Evolutionary conservation across 2,329 filamentous ascomycete genomes (phyloP), one percentile per base, ranked within the genome.

Genomic region (Talaromyces sp.): DNA sequence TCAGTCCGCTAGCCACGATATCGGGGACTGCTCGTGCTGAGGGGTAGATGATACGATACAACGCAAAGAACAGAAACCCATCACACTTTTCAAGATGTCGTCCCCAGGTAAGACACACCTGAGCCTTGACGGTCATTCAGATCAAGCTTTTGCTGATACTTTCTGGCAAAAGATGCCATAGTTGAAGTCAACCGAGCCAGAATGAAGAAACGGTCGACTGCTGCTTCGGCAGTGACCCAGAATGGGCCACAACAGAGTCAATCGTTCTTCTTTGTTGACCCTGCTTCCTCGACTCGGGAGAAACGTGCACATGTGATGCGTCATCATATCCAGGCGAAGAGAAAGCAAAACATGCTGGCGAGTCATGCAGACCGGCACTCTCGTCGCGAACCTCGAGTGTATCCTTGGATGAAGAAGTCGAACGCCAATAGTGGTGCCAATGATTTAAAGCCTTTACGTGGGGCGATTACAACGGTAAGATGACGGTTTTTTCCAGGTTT

Each of bases 261-360:
- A 68, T 67, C 71, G 6, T 80, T 79, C 63, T 79, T 78, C 66
- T 80, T 80, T 68, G 78, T 80, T 56, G 74, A 80, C 60, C 73
- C 72, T 8, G 74, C 72, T 61, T 78, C 78, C 3, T 79, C 77
- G 3, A 79, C 75, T 19, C 74, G 76, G 37, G 78, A 78, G 63
- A 80, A 80, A 62, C 77, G 78, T 35, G 77, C 78, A 7, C 78
- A 80, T 73, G 78, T 80, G 22, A 80, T 80, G 78, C 77, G 77
- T 41, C 76, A 80, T 62, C 78, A 80, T 70, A 77, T 80, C n/a
- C 75, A 79, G 60, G 72, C 79, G 66, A 80, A 79, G 68, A 71
- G 72, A 47, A 75, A 71, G 64, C 75, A 75, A 62, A 74, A 69
- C 54, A 75, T 73, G 66, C 63, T 70, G 58, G 70, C 72, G 2